Percentiles rank a stretch among this genome's conserved stretches.
Conservation (phyloP, 805 yeast genomes). For the Kodamaea sagamina region DNA sequence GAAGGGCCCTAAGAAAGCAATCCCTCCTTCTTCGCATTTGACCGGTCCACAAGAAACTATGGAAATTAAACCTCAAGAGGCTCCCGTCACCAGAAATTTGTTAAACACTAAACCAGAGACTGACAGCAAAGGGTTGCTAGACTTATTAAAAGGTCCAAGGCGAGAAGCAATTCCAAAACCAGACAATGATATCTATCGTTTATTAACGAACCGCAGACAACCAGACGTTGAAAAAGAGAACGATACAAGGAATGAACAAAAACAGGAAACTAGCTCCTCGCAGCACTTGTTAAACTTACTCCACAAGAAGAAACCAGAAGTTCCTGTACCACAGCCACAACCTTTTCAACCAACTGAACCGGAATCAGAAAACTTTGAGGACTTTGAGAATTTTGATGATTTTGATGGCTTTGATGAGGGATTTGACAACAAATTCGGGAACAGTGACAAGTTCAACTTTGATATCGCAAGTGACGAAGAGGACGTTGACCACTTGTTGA, state of each 20-base stretch:
- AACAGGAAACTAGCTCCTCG: too few species aligned
- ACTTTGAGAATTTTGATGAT: constrained; percentile 22
- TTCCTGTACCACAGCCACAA: neutral
- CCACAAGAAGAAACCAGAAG: neutral
- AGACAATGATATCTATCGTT: too few species aligned
- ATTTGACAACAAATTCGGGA: constrained; percentile 21
- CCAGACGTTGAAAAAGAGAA: too few species aligned
- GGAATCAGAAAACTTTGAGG: constrained; percentile 15
- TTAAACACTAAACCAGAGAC: constrained; percentile 2
- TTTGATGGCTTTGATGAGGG: constrained; percentile 38
- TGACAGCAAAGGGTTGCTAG: constrained; percentile 9
- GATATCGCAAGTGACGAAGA: constrained; percentile 43
- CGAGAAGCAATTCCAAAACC: neutral
- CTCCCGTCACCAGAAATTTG: too few species aligned
- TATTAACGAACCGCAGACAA: neutral
- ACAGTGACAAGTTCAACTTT: constrained; percentile 19
- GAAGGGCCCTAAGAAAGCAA: constrained; percentile 12
- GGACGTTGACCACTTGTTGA: constrained; percentile 20
- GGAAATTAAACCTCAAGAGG: too few species aligned
- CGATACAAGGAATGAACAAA: neutral
- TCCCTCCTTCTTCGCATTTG: too few species aligned
- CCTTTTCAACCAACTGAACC: neutral
- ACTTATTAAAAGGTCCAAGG: constrained; percentile 11
- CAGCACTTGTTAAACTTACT: constrained; percentile 17
- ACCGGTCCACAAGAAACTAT: too few species aligned